These are phyloP conservation scores for Themeda triandra DNA, from an alignment of 176 grass and related monocot species.

Conservation along the genomic window DNA sequence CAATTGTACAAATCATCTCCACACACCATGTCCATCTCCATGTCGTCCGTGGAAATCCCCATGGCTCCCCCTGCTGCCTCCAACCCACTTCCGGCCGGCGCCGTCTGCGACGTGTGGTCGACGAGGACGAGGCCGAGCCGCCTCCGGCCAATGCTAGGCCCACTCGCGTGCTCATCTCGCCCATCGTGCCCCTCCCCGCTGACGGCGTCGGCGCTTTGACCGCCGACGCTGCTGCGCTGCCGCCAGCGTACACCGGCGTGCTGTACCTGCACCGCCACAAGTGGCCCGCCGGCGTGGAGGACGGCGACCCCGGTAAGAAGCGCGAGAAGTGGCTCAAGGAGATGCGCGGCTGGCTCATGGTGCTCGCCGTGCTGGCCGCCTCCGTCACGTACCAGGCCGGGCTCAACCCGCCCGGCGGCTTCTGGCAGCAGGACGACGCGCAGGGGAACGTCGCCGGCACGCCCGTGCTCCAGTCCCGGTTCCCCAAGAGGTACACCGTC, in stretches of 20 bases:
- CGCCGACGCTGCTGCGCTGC: background rate
- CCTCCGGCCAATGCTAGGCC: background rate
- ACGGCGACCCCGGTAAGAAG: background rate
- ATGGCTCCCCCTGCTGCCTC: background rate
- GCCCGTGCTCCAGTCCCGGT: conserved; percentile 8
- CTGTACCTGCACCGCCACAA: conserved; percentile 2
- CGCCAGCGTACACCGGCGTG: conserved; percentile 9
- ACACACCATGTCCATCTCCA: background rate
- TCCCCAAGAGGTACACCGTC: conserved; percentile 7
- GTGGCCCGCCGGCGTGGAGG: background rate
- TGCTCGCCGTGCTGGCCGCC: conserved; percentile 32
- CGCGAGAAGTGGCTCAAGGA: conserved; percentile 31
- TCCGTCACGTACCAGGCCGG: conserved; percentile 38
- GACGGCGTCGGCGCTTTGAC: background rate
- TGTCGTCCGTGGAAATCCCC: conserved; percentile 17
- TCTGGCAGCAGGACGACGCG: conserved; percentile 20
- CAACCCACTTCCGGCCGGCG: conserved; percentile 1
- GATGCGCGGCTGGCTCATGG: conserved; percentile 50
- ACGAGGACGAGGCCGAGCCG: background rate
- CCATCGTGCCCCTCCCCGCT: background rate
- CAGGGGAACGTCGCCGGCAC: background rate
- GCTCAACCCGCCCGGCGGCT: conserved; percentile 43
- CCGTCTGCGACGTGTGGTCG: background rate
- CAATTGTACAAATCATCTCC: background rate
- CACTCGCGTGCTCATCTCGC: conserved; percentile 16